Percentiles rank a stretch among this genome's conserved stretches.
These are phyloP conservation scores for Vicia villosa DNA, from an alignment of 306 rosid genomes.

Conservation along the genomic window DNA sequence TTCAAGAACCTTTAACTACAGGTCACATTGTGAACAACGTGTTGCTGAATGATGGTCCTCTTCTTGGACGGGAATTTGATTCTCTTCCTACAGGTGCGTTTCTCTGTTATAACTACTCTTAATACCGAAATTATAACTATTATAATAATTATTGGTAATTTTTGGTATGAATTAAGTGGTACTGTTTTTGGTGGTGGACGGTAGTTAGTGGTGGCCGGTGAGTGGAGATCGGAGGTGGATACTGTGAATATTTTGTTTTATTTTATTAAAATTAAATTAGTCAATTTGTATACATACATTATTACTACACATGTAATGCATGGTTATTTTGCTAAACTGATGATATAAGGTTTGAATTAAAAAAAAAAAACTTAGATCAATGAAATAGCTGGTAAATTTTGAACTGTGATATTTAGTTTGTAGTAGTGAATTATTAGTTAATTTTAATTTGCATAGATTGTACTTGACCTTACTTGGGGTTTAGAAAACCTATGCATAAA, in stretches of 20 bases:
- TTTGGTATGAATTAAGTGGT: background rate
- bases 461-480: background rate
- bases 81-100: slow-evolving; percentile 54
- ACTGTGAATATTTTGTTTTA: background rate
- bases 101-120: slow-evolving; percentile 28
- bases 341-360: background rate
- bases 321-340: background rate
- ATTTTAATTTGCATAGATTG: background rate
- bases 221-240: slow-evolving; percentile 1
- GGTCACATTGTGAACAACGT: slow-evolving; percentile 51
- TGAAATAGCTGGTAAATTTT: background rate
- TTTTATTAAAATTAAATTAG: background rate
- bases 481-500: background rate
- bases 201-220: background rate
- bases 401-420: background rate
- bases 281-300: slow-evolving; percentile 5
- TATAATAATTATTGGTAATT: background rate
- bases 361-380: background rate
- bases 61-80: slow-evolving; percentile 65
- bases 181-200: background rate
- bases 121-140: background rate
- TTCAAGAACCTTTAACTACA: slow-evolving; percentile 48
- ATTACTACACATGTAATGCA: background rate
- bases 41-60: slow-evolving; percentile 69
- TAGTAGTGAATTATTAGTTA: background rate